Percentiles rank a stretch among this genome's conserved stretches.
These are phyloP conservation scores for Leucoagaricus sp. DNA, from an alignment of 1,284 basidiomycete genomes.

Conservation along the genomic window DNA sequence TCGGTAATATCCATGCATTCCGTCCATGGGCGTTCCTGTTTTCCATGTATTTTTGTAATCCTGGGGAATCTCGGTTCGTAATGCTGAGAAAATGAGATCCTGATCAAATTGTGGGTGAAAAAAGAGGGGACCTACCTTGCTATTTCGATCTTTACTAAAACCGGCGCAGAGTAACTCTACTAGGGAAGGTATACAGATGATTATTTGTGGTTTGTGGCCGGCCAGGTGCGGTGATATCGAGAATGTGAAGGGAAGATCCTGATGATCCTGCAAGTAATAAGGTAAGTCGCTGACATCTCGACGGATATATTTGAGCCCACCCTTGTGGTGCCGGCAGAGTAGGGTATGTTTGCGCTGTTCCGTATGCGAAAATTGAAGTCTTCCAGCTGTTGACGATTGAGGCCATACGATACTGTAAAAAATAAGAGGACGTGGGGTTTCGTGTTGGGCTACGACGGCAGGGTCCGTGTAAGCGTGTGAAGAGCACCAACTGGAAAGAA, in stretches of 20 bases:
- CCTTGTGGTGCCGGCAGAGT: slow-evolving; percentile 24
- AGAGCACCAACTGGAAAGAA: background rate
- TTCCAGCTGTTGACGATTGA: slow-evolving; percentile 66
- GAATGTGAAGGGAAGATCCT: slow-evolving; percentile 21
- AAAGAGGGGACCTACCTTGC: slow-evolving; percentile 44
- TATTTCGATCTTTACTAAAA: slow-evolving; percentile 65
- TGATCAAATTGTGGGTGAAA: background rate
- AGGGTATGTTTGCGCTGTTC: slow-evolving; percentile 43
- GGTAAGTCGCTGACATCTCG: slow-evolving; percentile 35
- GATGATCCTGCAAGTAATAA: slow-evolving; percentile 45
- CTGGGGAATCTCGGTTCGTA: slow-evolving; percentile 86
- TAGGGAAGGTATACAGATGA: slow-evolving; percentile 66
- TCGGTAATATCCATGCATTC: slow-evolving; percentile 50
- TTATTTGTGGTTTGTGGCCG: slow-evolving; percentile 48
- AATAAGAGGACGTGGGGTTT: slow-evolving; percentile 68
- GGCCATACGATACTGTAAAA: slow-evolving; percentile 76
- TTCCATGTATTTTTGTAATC: slow-evolving; percentile 65
- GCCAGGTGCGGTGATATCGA: slow-evolving; percentile 5
- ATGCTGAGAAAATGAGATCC: slow-evolving; percentile 43
- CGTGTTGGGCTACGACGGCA: slow-evolving; percentile 1
- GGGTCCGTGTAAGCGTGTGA: background rate
- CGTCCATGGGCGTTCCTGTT: slow-evolving; percentile 61
- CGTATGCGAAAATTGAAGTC: slow-evolving; percentile 68
- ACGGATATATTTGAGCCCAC: slow-evolving; percentile 20
- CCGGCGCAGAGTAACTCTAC: slow-evolving; percentile 81